Evolutionary conservation across 345 rosid genomes (phyloP).

Genomic region (Arabis alpina): DNA sequence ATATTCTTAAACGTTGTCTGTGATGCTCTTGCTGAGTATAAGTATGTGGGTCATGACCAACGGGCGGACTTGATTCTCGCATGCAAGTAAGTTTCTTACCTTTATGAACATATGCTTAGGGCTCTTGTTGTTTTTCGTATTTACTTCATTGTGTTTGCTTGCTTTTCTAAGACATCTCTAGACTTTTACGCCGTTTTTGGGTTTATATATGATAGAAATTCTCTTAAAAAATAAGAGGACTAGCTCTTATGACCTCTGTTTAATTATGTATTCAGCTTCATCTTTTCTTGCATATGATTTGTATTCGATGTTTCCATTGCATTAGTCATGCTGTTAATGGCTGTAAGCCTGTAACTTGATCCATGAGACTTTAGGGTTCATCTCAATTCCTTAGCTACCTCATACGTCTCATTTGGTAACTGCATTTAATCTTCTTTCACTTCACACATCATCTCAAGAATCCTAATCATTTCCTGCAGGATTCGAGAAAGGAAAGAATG

Average conservation of each 20-base stretch:
- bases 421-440: background rate
- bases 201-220: no score
- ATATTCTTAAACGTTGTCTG: slow-evolving; percentile 81
- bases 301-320: background rate
- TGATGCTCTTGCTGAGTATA: slow-evolving; percentile 81
- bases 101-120: background rate
- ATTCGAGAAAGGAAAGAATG: slow-evolving; percentile 96
- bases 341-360: background rate
- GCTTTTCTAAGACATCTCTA: no score
- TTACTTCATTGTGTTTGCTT: no score
- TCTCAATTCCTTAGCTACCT: background rate
- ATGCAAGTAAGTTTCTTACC: slow-evolving; percentile 66
- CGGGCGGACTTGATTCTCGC: slow-evolving; percentile 95
- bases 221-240: no score
- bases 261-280: background rate
- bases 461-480: slow-evolving; percentile 53
- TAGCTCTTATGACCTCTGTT: background rate
- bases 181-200: no score
- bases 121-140: no score
- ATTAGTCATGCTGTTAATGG: background rate
- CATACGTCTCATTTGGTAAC: background rate
- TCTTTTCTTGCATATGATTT: background rate
- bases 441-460: background rate
- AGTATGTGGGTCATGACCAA: slow-evolving; percentile 95
- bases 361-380: background rate